Base-by-base conservation (phyloP, 2,329 filamentous ascomycete species). In the Exophiala phaeomuriformis region DNA sequence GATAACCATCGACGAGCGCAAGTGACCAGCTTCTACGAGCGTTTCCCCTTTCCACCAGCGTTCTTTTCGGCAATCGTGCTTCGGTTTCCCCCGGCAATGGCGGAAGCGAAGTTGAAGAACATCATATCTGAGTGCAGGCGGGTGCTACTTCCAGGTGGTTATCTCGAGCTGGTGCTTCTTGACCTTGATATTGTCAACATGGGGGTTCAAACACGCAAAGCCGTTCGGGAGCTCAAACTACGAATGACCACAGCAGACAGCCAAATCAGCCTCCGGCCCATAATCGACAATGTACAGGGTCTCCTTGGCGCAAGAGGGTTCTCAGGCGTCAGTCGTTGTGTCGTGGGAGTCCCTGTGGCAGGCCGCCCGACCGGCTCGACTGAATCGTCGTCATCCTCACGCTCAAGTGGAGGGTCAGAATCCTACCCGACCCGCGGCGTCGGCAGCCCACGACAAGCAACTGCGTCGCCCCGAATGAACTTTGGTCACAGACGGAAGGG, bases 171-270 rank as follows among this genome's bases (percentile, higher is more conserved):
- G 67, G 75, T 70, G 52, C 63, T 76, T 4, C 63, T 76, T 6
- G 74, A 77, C 53, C 64, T 75, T n/a, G 74, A 77, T 52, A 72
- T 76, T 66, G 68, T 75, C 40, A 76, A 76, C 53, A 75, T 77
- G 72, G 74, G 74, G 2, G 70, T 67, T 7, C 69, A 68, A 42
- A 72, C 73, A 10, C 67, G 74, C 35, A 71, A 69, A 61, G 72
- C 72, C 0, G 67, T 76, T 33, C 67, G 73, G 3, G 66, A 64
- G 31, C 64, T 77, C 12, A 77, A 77, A 52, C 70, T 75, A 57
- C 68, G 67, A 46, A 75, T 74, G 43, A 72, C 69, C 45, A 60
- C 70, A 2, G 66, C 68, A 5, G 69, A 75, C 51, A 61, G 68
- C 8, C 66, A 64, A 9, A 71, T 75, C 52, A 73, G 69, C 51